Evolutionary conservation across 2,329 filamentous ascomycete species (phyloP).

Genomic region (Colletotrichum tropicale): DNA sequence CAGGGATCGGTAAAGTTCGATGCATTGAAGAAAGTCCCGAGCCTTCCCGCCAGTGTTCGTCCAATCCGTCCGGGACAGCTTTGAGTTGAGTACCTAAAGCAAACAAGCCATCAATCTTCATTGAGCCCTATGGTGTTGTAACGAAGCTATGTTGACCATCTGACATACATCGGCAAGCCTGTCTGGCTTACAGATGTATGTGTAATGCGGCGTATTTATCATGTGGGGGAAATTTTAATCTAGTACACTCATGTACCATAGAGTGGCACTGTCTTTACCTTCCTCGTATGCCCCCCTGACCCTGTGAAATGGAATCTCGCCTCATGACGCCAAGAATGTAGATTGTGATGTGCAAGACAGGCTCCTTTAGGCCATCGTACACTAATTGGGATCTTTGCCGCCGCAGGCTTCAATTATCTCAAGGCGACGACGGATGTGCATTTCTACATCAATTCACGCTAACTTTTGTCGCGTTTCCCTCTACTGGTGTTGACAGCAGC

Average conservation of each 20-base stretch:
- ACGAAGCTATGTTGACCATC: background rate
- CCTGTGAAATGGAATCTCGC: background rate
- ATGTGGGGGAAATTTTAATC: background rate
- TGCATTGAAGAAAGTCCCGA: background rate
- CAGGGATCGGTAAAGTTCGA: background rate
- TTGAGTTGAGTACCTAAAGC: background rate
- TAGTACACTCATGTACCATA: background rate
- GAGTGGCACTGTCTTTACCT: background rate
- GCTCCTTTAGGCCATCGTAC: background rate
- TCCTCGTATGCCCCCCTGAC: background rate
- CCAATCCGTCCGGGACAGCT: background rate
- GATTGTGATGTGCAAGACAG: background rate
- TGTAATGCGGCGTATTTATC: background rate
- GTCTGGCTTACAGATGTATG: background rate
- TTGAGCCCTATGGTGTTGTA: background rate
- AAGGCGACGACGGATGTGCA: background rate
- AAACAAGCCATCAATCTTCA: background rate
- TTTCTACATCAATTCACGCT: background rate
- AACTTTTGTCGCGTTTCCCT: background rate
- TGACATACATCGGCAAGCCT: background rate
- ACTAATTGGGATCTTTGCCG: background rate
- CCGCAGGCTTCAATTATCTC: no score
- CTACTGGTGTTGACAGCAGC: background rate
- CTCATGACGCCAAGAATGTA: background rate
- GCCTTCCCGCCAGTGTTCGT: background rate